Conservation (phyloP, 768 basidiomycete genomes). For the Trametes cubensis region DNA sequence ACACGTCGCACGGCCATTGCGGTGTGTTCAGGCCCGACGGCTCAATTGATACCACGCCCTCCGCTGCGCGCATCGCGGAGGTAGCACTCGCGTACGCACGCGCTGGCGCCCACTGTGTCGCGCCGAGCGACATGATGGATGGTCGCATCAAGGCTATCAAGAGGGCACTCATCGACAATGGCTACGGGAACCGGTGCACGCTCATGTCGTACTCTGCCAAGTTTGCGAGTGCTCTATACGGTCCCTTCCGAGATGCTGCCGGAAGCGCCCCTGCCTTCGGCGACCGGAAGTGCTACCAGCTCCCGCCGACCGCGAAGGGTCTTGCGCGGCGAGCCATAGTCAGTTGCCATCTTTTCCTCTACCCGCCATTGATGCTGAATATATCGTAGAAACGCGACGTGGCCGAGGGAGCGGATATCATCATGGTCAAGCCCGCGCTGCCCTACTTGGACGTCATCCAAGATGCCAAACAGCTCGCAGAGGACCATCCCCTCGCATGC, state of each 20-base stretch:
- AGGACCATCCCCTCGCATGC: constrained; percentile 90
- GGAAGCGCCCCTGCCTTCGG: constrained; percentile 95
- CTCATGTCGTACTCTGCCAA: constrained; percentile 98
- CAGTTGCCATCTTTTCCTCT: constrained; percentile 36
- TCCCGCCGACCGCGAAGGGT: constrained; percentile 86
- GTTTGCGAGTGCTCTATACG: constrained; percentile 93
- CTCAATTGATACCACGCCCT: constrained; percentile 75
- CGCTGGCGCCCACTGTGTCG: constrained; percentile 98
- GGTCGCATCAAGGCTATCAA: constrained; percentile 92
- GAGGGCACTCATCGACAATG: constrained; percentile 76
- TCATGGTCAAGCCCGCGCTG: constrained; percentile 97
- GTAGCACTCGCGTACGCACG: constrained; percentile 91
- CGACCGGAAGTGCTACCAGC: constrained; percentile 96
- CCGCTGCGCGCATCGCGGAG: constrained; percentile 85
- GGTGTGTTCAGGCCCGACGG: constrained; percentile 76
- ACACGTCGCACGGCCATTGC: constrained; percentile 98
- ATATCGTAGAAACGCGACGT: constrained; percentile 76
- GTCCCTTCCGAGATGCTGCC: constrained; percentile 99
- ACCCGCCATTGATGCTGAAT: not conserved
- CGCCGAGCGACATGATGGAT: constrained; percentile 99
- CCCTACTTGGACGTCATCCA: constrained; percentile 97
- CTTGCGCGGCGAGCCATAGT: constrained; percentile 94
- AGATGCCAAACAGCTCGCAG: constrained; percentile 79
- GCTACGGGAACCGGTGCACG: constrained; percentile 84
- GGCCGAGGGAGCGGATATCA: constrained; percentile 92